These are phyloP conservation scores for Termitomyces sp. DNA, from an alignment of 768 basidiomycete genomes.

Conservation along the genomic window DNA sequence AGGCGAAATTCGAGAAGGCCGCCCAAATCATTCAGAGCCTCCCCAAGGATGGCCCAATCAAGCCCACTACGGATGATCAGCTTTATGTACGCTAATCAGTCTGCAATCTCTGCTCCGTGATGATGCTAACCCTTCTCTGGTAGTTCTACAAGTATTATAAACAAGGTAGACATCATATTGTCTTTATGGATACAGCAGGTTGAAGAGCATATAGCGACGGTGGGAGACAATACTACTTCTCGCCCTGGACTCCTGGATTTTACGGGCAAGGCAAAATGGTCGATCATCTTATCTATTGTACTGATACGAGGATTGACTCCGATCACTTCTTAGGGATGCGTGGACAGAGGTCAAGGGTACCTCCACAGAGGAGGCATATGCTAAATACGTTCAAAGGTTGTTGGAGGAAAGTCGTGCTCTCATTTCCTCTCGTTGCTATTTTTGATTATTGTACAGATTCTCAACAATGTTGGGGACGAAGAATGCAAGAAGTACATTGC, in stretches of 20 bases:
- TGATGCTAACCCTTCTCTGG: slow-evolving; percentile 13
- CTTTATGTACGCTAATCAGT: slow-evolving; percentile 61
- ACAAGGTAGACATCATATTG: slow-evolving; percentile 57
- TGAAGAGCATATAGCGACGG: slow-evolving; percentile 46
- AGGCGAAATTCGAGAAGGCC: slow-evolving; percentile 76
- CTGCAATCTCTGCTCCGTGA: slow-evolving; percentile 13
- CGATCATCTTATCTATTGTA: slow-evolving; percentile 13
- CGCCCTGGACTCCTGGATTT: slow-evolving; percentile 84
- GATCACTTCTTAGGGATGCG: slow-evolving; percentile 63
- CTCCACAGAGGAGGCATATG: slow-evolving; percentile 68
- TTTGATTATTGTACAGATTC: slow-evolving; percentile 42
- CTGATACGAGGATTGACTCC: slow-evolving; percentile 1
- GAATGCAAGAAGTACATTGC: slow-evolving; percentile 54
- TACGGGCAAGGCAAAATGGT: slow-evolving; percentile 90
- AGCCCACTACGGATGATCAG: slow-evolving; percentile 72
- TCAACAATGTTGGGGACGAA: slow-evolving; percentile 49
- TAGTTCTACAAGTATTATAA: slow-evolving; percentile 96
- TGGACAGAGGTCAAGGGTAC: slow-evolving; percentile 76
- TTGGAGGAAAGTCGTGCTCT: slow-evolving; percentile 47
- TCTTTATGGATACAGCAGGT: background rate
- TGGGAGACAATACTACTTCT: slow-evolving; percentile 67
- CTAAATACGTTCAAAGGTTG: slow-evolving; percentile 75
- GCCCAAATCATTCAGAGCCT: slow-evolving; percentile 62
- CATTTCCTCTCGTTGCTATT: background rate
- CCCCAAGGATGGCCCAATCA: slow-evolving; percentile 78